Base-by-base conservation (phyloP, 345 rosid genomes). In the Hibiscus mutabilis region DNA sequence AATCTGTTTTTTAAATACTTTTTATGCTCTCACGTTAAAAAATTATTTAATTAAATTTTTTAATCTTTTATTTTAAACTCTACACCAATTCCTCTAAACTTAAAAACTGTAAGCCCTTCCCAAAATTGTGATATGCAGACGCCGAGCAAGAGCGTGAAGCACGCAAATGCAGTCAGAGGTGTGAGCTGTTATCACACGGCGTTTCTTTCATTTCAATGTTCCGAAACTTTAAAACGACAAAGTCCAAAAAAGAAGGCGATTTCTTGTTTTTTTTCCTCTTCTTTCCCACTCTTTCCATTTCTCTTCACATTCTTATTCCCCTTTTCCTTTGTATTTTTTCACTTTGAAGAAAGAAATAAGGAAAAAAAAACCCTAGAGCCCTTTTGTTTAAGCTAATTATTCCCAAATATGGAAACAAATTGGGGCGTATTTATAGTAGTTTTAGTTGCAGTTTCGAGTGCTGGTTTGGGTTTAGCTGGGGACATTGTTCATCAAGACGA, bases 401-500 rank as follows among this genome's bases (percentile, higher is more conserved):
- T 13, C 14, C 44, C 56, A 27, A 29, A 11, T 53, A 74, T 75
- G 81, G 63, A 70, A 55, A 66, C 40, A 29, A 60, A 59, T 75
- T 42, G 53, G 22, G 61, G 18, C 47, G 29, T 77, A 16, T 44
- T 5, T 70, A 47, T 76, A 47, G 31, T 79, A 37, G 21, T 74
- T 31, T 21, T 77, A 21, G 70, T 79, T 0, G 63, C 87, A 72
- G 49, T 83, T 79, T 70, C 70, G 66, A 70, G 75, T 76, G 69
- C 80, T 21, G 71, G 76, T 19, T 69, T 81, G 19, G 84, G 73
- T 9, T 84, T 80, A 33, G 92, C 85, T 69, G 93, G 97, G 35
- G 99, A 95, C 68, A 95, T 95, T 80, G 97, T 95, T 35, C 99
- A 95, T 82, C 91, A 80, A 6, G 99, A 95, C 79, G 78, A 85